These are phyloP conservation scores for Lantana camara DNA, from an alignment of 257 asterid genomes.

Conservation along the genomic window DNA sequence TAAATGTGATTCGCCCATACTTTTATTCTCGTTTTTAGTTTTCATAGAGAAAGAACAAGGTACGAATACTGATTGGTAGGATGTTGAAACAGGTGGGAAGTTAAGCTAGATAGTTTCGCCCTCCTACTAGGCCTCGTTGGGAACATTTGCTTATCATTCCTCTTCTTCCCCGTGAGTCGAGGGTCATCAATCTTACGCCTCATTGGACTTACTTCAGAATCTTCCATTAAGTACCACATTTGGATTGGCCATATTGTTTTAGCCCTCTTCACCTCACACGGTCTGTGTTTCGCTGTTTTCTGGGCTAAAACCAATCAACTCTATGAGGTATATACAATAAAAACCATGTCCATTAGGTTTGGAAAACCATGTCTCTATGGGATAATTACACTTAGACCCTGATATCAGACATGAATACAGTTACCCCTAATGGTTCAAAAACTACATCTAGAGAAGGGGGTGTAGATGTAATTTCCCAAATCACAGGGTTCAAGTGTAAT, in stretches of 20 bases:
- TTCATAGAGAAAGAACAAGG: too few species aligned
- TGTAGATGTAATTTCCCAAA: too few species aligned
- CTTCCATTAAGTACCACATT: constrained; percentile 43
- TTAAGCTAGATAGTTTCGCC: constrained; percentile 43
- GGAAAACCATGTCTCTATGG: too few species aligned
- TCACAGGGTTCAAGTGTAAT: too few species aligned
- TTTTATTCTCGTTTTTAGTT: too few species aligned
- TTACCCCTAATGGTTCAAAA: too few species aligned
- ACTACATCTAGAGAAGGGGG: too few species aligned
- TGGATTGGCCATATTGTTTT: constrained; percentile 47
- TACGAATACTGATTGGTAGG: background rate
- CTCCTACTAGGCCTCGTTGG: constrained; percentile 49
- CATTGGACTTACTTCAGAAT: constrained; percentile 45
- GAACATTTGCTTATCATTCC: constrained; percentile 44
- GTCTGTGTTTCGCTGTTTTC: constrained; percentile 33
- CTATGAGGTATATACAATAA: constrained; percentile 31
- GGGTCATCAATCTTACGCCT: constrained; percentile 42
- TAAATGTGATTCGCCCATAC: too few species aligned
- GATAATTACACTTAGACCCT: background rate
- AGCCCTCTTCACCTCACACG: constrained; percentile 42
- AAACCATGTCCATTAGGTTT: too few species aligned
- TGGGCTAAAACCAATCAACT: constrained; percentile 42
- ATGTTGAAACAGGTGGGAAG: constrained; percentile 43
- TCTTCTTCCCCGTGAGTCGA: constrained; percentile 47
- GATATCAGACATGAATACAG: too few species aligned